Evolutionary conservation across 257 asterid genomes (phyloP), one percentile per base, ranked within the genome.

Genomic region (Salvia miltiorrhiza): DNA sequence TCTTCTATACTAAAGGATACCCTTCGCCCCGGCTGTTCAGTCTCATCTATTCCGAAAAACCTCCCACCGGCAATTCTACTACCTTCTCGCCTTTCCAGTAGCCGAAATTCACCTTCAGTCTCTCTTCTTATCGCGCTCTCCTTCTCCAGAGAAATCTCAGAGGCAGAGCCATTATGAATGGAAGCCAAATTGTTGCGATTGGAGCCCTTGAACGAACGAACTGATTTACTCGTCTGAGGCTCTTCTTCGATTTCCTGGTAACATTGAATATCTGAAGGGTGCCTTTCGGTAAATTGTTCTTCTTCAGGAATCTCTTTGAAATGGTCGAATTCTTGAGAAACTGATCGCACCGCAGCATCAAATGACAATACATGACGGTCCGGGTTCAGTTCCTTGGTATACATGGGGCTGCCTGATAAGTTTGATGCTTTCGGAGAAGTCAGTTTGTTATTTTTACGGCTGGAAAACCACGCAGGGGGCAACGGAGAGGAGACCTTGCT

Each of bases 101-200:
- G 80, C 73, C 98, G 79, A 78, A 91, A 94, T 44, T 89, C 99
- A 13, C 99, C 98, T 78, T 91, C 99, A 11, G 97, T 91, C 80
- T 94, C 98, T 77, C 98, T 81, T 79, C 97, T 86, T 78, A 94
- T 91, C 20, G 97, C 96, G 73, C 95, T 93, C 79, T 88, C 98
- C 81, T 90, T 93, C 77, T 88, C 98, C 2, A 75, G 72, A 52
- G 67, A 76, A 50, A 78, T 65, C 77, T 84, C 87, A 48, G 89
- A 78, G 24, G 73, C 65, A 44, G 82, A 78, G 40, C 86, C 92
- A 77, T 88, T 86, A 61, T 65, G 83, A 45, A 77, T 78, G 52
- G 85, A 83, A 20, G 66, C 20, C 12, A 47, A 19, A 62, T 53
- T 69, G 67, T 28, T 44, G 53, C 16, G 56, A 47, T 43, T 43